Evolutionary conservation across 202 grass and related monocot genomes (phyloP), one percentile per base, ranked within the genome.

Genomic region (Zoysia matrella): DNA sequence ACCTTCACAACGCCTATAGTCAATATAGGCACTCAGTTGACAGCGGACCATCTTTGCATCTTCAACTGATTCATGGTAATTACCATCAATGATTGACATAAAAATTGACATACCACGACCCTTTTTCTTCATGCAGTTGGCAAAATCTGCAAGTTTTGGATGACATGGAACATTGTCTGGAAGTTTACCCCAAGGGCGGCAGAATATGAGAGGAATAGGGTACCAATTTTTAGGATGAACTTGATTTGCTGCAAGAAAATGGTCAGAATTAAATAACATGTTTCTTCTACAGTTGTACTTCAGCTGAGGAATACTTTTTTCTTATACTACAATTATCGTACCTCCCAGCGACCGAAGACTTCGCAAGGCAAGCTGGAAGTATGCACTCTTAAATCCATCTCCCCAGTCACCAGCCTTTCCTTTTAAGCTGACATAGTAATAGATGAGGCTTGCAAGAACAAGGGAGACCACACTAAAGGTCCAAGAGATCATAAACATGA

Each of bases 171-270:
- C 88, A 36, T 94, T 89, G 60, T 98, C 92, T 75, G 95, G 95
- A 71, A 98, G 84, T 56, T 88, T 95, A 15, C 95, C 95, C 95
- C 95, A 98, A 51, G 95, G 95, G 3, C 95, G 95, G 66, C 95
- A 98, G 52, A 98, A 98, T 79, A 98, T 91, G 42, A 98, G 86
- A 54, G 95, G 95, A 78, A 98, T 98, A 16, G 95, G 95, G 56
- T 98, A 98, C 95, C 95, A 98, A 64, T 98, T 98, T 73, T 98
- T 98, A 3, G 92, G 95, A 69, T 98, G 95, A 71, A 98, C 95
- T 60, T 95, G 90, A 60, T 89, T 94, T 85, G 92, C 92, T 98
- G 86, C 76, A 92, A 62, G 4, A 73, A 51, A 66, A 68, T 66
- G 13, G 10, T 45, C 4, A 43, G 3, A 52, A 46, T 52, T 67